Percentiles rank a stretch among this genome's conserved stretches.
Evolutionary conservation across 2,329 filamentous ascomycete species (phyloP).

Genomic region (Westerdykella sp.): DNA sequence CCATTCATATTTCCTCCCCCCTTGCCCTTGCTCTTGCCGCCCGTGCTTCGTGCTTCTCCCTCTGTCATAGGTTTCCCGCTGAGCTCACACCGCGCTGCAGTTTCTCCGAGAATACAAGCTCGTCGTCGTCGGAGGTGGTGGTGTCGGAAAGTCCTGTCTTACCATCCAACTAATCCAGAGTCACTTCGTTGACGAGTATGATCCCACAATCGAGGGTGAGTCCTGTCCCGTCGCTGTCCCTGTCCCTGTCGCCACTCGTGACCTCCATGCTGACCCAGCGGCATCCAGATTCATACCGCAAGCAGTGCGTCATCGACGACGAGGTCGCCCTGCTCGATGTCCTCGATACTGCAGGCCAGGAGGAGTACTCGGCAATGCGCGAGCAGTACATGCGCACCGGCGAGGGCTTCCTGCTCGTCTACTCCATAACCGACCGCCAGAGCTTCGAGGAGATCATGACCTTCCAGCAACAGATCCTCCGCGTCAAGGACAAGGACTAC

Average conservation of each 20-base stretch:
- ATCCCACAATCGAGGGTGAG: constrained; percentile 96
- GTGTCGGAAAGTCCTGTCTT: background rate
- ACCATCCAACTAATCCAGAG: constrained; percentile 1
- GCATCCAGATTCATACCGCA: constrained; percentile 87
- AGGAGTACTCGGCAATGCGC: constrained; percentile 98
- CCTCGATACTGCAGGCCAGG: constrained; percentile 94
- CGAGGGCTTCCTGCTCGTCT: constrained; percentile 94
- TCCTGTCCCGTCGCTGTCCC: constrained; percentile 5
- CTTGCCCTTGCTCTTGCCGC: constrained; percentile 8
- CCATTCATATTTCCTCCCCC: constrained; percentile 1
- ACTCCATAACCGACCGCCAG: constrained; percentile 95
- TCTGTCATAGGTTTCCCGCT: background rate
- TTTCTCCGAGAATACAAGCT: constrained; percentile 23
- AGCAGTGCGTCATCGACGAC: constrained; percentile 98
- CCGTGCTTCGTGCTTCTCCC: no score
- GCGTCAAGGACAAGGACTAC: constrained; percentile 99
- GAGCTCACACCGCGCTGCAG: constrained; percentile 30
- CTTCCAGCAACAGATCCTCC: constrained; percentile 96
- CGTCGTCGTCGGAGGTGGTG: constrained; percentile 1
- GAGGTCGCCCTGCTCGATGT: constrained; percentile 97
- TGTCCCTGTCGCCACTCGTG: background rate
- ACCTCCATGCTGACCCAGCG: background rate
- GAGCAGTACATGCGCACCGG: constrained; percentile 99
- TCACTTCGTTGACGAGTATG: constrained; percentile 2
- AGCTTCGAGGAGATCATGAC: constrained; percentile 98